Evolutionary conservation across 2,329 filamentous ascomycete genomes (phyloP).

Genomic region (Colletotrichum echinochloae): DNA sequence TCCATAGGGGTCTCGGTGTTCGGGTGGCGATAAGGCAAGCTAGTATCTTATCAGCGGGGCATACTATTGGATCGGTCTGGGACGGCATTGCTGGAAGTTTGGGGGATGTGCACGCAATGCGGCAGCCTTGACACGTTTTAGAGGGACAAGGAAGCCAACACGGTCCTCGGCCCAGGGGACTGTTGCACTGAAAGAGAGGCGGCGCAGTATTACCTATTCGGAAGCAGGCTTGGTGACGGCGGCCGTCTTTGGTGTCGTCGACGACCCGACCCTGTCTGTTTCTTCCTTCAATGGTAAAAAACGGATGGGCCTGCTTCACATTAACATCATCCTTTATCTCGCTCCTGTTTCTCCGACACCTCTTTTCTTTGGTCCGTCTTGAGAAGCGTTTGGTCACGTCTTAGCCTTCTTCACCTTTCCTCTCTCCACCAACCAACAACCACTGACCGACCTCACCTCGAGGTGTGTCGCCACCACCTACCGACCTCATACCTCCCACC

Average conservation of each 20-base stretch:
- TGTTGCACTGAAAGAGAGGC: not conserved
- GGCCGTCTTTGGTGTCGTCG: not conserved
- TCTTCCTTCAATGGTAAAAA: not conserved
- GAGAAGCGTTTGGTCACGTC: slow-evolving; percentile 23
- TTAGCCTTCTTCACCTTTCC: slow-evolving; percentile 18
- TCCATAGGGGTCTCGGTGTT: not conserved
- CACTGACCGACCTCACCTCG: slow-evolving; percentile 16
- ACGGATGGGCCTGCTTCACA: not conserved
- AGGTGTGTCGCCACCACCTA: slow-evolving; percentile 24
- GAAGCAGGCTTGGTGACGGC: not conserved
- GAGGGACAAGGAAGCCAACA: slow-evolving; percentile 9
- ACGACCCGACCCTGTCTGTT: not conserved
- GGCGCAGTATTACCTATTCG: no score
- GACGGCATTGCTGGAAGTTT: not conserved
- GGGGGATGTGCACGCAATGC: slow-evolving; percentile 12
- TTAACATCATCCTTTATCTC: not conserved
- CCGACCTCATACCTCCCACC: not conserved
- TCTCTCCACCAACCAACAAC: slow-evolving; percentile 19
- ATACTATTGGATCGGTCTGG: not conserved
- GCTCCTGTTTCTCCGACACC: not conserved
- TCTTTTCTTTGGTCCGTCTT: not conserved
- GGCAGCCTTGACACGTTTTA: slow-evolving; percentile 18
- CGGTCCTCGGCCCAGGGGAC: not conserved
- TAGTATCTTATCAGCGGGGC: not conserved
- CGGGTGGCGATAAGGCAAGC: not conserved